Evolutionary conservation across 2,329 filamentous ascomycete species (phyloP), one percentile per base, ranked within the genome.

Genomic region (Pseudogymnoascus sp.): DNA sequence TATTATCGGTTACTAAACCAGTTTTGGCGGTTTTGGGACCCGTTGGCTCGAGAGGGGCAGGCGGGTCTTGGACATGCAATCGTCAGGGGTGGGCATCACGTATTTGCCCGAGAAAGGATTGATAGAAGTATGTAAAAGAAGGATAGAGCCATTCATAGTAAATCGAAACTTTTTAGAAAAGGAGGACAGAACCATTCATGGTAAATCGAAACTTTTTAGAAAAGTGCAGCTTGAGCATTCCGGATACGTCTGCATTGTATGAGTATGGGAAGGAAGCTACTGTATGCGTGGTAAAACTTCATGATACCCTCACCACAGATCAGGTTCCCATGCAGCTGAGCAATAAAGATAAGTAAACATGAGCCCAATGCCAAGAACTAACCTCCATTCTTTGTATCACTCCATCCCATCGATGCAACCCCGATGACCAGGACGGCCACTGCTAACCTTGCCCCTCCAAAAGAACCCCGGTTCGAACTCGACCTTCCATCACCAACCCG

Each of bases 101-200:
- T 45, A 7, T 25, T 45, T 45, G 14, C 11, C 30, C 6, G 11
- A 12, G 28, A 22, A 19, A 22, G 28, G 49, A 55, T 14, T 55
- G 49, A 55, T 55, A 55, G 49, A 55, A 22, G 49, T 55, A 55
- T 55, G 49, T 55, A 55, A 55, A 55, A 55, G 49, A 55, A 55
- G 35, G 49, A 55, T 55, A 55, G 49, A 55, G 8, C 25, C 28
- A 14, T 55, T 22, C 30, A 55, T 35, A 55, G 45, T 55, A n/a
- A 30, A 30, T 55, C 14, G 23, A 19, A 28, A 49, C 7, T 38
- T 38, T 38, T 38, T 38, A 38, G 36, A 55, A 55, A 55, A 55
- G 49, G 33, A 55, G 35, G 49, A 55, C 35, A 55, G 49, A 55
- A 14, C 25, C 28, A 14, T 55, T 22, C 30, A 55, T 35, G 33